Evolutionary conservation across 352 stramenopile species (phyloP).

Genomic region (Heterotrichella gracilis): DNA sequence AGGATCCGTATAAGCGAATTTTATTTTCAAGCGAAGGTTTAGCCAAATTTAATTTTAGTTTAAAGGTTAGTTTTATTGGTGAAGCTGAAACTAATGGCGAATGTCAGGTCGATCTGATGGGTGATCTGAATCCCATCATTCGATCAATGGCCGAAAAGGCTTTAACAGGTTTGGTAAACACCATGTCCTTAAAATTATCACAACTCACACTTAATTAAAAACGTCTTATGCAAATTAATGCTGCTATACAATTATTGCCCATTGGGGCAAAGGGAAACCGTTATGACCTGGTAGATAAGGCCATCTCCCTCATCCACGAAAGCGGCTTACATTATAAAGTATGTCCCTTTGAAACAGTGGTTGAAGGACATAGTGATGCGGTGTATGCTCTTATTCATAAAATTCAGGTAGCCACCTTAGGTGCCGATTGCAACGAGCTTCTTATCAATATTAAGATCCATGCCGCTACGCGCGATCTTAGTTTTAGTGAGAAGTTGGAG

Average conservation of each 20-base stretch:
- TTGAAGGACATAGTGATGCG: background rate
- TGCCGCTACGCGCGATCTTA: background rate
- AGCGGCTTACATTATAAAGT: constrained; percentile 1
- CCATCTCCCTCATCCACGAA: background rate
- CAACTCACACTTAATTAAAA: background rate
- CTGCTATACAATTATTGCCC: background rate
- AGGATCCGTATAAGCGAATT: background rate
- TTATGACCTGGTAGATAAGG: background rate
- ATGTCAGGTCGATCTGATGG: background rate
- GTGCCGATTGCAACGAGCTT: background rate
- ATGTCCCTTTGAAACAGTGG: background rate
- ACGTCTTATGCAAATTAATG: background rate
- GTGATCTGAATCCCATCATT: background rate
- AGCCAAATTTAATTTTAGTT: constrained; percentile 7
- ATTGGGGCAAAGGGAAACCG: background rate
- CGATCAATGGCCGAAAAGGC: background rate
- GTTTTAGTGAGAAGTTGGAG: background rate
- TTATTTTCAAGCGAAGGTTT: background rate
- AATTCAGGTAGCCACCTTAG: background rate
- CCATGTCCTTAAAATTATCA: constrained; percentile 7
- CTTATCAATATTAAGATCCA: background rate
- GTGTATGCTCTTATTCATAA: background rate
- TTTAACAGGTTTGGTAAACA: background rate
- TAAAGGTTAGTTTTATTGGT: background rate
- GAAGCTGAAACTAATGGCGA: background rate